phyloP scores from a whole-genome alignment of 2,329 filamentous ascomycete species.

The Scedosporium dehoogii region DNA sequence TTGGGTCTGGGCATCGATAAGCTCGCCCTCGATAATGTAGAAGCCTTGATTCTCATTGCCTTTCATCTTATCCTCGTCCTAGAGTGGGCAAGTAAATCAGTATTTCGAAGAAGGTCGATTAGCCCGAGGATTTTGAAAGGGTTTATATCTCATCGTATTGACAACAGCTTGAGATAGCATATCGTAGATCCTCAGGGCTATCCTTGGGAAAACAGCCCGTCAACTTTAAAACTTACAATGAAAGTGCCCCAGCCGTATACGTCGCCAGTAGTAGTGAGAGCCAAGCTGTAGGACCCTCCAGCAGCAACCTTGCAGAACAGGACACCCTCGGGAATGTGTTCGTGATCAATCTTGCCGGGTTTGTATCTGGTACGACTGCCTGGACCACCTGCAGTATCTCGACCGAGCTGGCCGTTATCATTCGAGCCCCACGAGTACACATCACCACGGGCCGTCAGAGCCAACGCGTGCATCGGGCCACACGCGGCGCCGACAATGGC shows the following conservation, averaged over 20 bases:
- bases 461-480: background rate
- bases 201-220: background rate
- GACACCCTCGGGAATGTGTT: conserved; percentile 50
- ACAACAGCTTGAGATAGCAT: no score
- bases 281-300: conserved; percentile 62
- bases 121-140: background rate
- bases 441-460: background rate
- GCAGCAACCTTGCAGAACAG: conserved; percentile 39
- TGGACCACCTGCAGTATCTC: conserved; percentile 42
- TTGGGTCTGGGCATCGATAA: no score
- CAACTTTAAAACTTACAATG: background rate
- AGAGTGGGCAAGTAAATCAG: background rate
- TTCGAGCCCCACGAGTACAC: background rate
- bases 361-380: conserved; percentile 65
- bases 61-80: background rate
- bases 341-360: conserved; percentile 48
- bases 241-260: conserved; percentile 56
- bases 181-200: no score
- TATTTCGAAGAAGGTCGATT: no score
- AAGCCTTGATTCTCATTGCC: background rate
- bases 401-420: conserved; percentile 26
- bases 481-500: background rate
- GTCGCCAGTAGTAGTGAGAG: conserved; percentile 53
- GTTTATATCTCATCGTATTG: no score
- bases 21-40: background rate